Conservation (phyloP, 2,329 filamentous ascomycete species). For the Pseudovirgaria hyperparasitica region DNA sequence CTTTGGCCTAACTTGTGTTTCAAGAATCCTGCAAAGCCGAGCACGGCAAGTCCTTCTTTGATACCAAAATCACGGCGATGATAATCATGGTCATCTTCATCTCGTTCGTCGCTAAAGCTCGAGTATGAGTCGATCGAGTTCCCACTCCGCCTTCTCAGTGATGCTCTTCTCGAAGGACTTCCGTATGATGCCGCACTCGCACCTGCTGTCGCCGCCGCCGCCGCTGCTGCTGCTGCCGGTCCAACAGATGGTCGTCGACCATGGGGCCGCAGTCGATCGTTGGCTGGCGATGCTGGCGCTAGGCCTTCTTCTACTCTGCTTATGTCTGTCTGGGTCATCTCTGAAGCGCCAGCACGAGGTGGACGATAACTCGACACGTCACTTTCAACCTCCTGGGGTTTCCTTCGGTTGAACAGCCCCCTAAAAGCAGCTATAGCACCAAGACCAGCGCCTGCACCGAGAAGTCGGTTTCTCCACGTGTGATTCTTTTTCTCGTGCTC, state of each 20-base stretch:
- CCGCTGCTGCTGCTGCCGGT: conserved; percentile 24
- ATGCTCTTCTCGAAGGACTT: conserved; percentile 1
- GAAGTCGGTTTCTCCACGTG: conserved; percentile 33
- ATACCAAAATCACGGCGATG: no score
- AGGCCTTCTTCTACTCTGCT: conserved; percentile 41
- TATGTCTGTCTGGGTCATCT: conserved; percentile 33
- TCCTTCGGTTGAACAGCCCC: conserved; percentile 48
- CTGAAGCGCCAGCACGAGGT: conserved; percentile 35
- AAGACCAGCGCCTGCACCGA: conserved; percentile 30
- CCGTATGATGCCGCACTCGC: conserved; percentile 14
- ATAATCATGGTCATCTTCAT: conserved; percentile 12
- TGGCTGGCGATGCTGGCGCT: conserved; percentile 33
- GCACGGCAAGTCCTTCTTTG: conserved; percentile 35
- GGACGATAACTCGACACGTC: conserved; percentile 40
- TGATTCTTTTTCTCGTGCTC: conserved; percentile 13
- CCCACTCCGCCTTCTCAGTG: conserved; percentile 19
- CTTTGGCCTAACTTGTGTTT: conserved; percentile 35
- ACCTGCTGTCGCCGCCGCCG: conserved; percentile 35
- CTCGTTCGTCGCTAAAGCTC: conserved; percentile 20
- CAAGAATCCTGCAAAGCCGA: conserved; percentile 26
- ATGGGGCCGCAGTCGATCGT: conserved; percentile 21
- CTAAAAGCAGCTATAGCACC: conserved; percentile 28
- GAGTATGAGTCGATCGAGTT: conserved; percentile 28
- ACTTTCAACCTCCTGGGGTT: conserved; percentile 36
- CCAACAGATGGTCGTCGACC: conserved; percentile 23